Base-by-base conservation (phyloP, 345 rosid species). In the Physaria fendleri region DNA sequence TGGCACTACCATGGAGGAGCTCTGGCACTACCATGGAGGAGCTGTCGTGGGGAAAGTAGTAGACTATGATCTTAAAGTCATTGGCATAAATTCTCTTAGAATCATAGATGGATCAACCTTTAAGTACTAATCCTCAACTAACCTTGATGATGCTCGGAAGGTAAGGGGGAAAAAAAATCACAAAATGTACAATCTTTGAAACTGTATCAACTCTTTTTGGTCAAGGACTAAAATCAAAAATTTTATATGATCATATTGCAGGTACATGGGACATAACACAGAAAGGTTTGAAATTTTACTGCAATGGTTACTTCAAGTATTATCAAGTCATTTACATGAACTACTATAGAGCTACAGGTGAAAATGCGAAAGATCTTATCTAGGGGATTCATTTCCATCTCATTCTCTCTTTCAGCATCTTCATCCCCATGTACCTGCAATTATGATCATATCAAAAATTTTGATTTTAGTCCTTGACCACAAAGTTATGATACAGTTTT, bases 1-100 rank as follows among this genome's bases (percentile, higher is more conserved):
- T 92, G 98, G 98, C 98, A 92, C 50, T 88, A 92, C 77, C 96
- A 92, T 66, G 98, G n/a, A n/a, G n/a, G n/a, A n/a, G n/a, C n/a
- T n/a, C n/a, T n/a, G n/a, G n/a, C n/a, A n/a, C n/a, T n/a, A n/a
- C n/a, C n/a, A n/a, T n/a, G n/a, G 98, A 8, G 96, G 98, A 4
- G 83, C 85, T 54, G 84, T 84, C 8, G 71, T 82, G 40, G 98
- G 93, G 24, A 85, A 73, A 80, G 98, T 88, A 48, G 93, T 88
- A 10, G 88, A 88, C 67, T 66, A 48, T 15, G 76, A 81, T 41
- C 75, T 69, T 48, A 81, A 60, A 37, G 83, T 88, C 3, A 43
- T 47, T 3, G 95, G 96, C 4, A 23, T 84, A 14, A 63, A 45
- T 18, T 71, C 74, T 10, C 84, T 92, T 12, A 68, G 98, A 50